A percentile compares a stretch with the other conserved stretches of the same genome.
phyloP scores from a whole-genome alignment of 2,329 filamentous ascomycete species.

The Fonsecaea pedrosoi region DNA sequence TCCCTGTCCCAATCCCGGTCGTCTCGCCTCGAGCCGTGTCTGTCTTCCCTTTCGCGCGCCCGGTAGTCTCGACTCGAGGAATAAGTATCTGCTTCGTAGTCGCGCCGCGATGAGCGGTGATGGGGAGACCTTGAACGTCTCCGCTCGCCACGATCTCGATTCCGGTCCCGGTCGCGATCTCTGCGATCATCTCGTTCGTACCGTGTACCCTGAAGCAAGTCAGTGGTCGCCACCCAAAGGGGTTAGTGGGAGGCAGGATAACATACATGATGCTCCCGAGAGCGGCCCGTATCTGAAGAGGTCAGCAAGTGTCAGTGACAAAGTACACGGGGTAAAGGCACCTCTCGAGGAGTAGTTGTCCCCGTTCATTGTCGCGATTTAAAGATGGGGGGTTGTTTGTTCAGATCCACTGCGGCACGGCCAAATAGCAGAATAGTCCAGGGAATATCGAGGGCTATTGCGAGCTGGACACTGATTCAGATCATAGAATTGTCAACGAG shows the following conservation, averaged over 20 bases:
- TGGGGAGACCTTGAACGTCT: slow-evolving; percentile 88
- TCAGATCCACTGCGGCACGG: not conserved
- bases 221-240: slow-evolving; percentile 34
- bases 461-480: not conserved
- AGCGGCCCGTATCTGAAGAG: slow-evolving; percentile 57
- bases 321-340: slow-evolving; percentile 49
- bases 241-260: not conserved
- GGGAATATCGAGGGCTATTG: not conserved
- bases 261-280: slow-evolving; percentile 60
- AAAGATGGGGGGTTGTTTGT: not conserved
- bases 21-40: slow-evolving; percentile 73
- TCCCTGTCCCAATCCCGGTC: slow-evolving; percentile 82
- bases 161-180: slow-evolving; percentile 48
- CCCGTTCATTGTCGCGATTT: slow-evolving; percentile 73
- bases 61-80: slow-evolving; percentile 91
- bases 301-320: slow-evolving; percentile 42
- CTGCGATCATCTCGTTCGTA: slow-evolving; percentile 56
- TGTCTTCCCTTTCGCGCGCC: slow-evolving; percentile 90
- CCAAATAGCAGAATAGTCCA: not conserved
- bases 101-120: slow-evolving; percentile 71
- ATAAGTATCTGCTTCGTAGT: slow-evolving; percentile 82
- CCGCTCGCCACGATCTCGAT: slow-evolving; percentile 54
- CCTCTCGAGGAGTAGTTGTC: slow-evolving; percentile 82
- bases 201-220: slow-evolving; percentile 51
- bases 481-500: not conserved